These are phyloP conservation scores for Cladosporium sp. DNA, from an alignment of 2,329 filamentous ascomycete species.

Conservation along the genomic window DNA sequence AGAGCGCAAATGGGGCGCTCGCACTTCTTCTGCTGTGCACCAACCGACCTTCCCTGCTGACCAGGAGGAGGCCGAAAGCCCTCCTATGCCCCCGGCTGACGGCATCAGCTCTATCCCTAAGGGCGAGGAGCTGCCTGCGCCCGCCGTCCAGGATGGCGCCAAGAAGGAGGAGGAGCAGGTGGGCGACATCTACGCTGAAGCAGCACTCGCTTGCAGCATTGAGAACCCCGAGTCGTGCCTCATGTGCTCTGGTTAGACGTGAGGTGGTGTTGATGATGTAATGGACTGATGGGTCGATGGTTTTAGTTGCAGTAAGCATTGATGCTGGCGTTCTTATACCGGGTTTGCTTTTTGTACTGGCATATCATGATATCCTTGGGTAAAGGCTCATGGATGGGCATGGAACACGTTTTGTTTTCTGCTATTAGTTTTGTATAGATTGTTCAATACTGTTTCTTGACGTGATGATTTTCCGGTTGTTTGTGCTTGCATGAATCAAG, in stretches of 20 bases:
- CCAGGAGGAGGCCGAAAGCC: slow-evolving; percentile 72
- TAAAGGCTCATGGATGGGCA: slow-evolving; percentile 1
- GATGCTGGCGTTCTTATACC: neutral
- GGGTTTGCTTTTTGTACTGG: neutral
- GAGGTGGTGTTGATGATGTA: slow-evolving; percentile 2
- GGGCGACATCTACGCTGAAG: slow-evolving; percentile 92
- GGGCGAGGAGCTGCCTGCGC: slow-evolving; percentile 64
- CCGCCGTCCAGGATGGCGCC: slow-evolving; percentile 49
- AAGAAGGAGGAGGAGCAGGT: slow-evolving; percentile 80
- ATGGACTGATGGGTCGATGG: slow-evolving; percentile 15
- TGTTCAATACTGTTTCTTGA: neutral
- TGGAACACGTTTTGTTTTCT: slow-evolving; percentile 1
- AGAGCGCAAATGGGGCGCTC: slow-evolving; percentile 32
- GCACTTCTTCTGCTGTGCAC: slow-evolving; percentile 53
- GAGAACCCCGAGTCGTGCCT: slow-evolving; percentile 93
- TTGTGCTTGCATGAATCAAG: neutral
- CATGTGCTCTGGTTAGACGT: slow-evolving; percentile 85
- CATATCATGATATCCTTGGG: slow-evolving; percentile 17
- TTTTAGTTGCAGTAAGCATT: neutral
- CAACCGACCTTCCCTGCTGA: slow-evolving; percentile 74
- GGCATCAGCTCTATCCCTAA: slow-evolving; percentile 58
- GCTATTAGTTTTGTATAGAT: slow-evolving; percentile 6
- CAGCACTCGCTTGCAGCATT: slow-evolving; percentile 90
- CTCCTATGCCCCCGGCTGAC: slow-evolving; percentile 73
- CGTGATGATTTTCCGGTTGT: neutral